A percentile compares a stretch with the other conserved stretches of the same genome.
phyloP scores from a whole-genome alignment of 352 stramenopile species.

The Phytophthora nicotianae region DNA sequence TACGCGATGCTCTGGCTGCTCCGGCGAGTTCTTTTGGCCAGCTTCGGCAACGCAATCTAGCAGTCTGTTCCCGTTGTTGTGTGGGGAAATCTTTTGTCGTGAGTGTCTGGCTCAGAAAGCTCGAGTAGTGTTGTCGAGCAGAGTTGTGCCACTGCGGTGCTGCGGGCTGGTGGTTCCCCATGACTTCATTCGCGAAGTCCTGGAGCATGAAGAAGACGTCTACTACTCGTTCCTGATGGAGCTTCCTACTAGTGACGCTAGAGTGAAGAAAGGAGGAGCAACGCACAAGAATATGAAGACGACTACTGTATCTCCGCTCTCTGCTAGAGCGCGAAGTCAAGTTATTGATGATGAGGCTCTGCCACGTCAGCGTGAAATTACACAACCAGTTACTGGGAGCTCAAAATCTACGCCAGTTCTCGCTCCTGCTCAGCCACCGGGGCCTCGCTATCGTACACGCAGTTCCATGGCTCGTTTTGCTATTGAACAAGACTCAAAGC shows the following conservation, averaged over 20 bases:
- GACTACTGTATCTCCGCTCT: neutral
- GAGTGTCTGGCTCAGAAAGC: slow-evolving; percentile 26
- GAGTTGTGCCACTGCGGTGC: slow-evolving; percentile 39
- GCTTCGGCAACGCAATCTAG: slow-evolving; percentile 11
- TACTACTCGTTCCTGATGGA: slow-evolving; percentile 51
- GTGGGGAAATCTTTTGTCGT: slow-evolving; percentile 47
- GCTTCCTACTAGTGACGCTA: neutral
- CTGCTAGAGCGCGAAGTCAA: neutral
- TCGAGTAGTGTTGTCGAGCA: slow-evolving; percentile 28
- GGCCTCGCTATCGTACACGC: slow-evolving; percentile 20
- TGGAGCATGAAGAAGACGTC: slow-evolving; percentile 40
- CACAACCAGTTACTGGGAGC: neutral
- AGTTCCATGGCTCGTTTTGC: neutral
- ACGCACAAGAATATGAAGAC: neutral
- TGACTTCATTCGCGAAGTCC: slow-evolving; percentile 34
- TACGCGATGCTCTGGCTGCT: slow-evolving; percentile 20
- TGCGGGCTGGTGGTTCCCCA: slow-evolving; percentile 38
- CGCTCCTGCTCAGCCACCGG: neutral
- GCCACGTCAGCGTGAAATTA: neutral
- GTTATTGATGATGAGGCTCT: too few species aligned
- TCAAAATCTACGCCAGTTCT: neutral
- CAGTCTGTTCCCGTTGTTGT: slow-evolving; percentile 42
- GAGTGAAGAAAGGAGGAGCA: neutral
- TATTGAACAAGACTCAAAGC: neutral
- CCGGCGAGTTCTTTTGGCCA: slow-evolving; percentile 13